Evolutionary conservation across 805 yeast species (phyloP).

Genomic region (Suhomyces vadensis): DNA sequence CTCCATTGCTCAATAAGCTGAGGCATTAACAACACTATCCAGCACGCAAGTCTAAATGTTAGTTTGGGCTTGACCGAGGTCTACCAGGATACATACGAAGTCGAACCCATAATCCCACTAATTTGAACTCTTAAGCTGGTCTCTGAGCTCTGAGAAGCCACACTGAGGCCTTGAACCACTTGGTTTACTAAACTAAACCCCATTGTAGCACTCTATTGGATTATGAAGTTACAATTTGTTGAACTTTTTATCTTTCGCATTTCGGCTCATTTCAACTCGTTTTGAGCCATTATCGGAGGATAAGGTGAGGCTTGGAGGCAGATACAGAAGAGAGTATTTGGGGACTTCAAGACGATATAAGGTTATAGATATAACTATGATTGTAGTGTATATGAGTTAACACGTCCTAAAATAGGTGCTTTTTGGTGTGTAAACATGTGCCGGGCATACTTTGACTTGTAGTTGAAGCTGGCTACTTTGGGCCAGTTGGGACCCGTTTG

Average conservation of each 20-base stretch:
- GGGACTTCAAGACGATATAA: no score
- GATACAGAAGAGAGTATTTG: no score
- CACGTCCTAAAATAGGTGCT: no score
- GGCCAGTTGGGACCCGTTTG: no score
- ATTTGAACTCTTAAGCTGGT: slow-evolving; percentile 39
- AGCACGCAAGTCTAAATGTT: slow-evolving; percentile 60
- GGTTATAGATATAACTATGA: no score
- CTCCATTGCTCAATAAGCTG: slow-evolving; percentile 83
- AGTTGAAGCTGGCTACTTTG: no score
- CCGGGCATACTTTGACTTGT: no score
- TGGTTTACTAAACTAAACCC: slow-evolving; percentile 5
- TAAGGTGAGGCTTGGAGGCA: no score
- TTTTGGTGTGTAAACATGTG: no score
- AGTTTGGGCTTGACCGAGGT: not conserved
- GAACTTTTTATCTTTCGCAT: slow-evolving; percentile 4
- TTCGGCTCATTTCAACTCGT: not conserved
- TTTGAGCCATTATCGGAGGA: no score
- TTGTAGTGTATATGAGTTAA: no score
- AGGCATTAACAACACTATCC: slow-evolving; percentile 75
- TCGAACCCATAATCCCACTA: slow-evolving; percentile 68
- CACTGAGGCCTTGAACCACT: not conserved
- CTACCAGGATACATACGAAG: slow-evolving; percentile 41
- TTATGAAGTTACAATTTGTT: not conserved
- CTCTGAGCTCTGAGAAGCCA: not conserved
- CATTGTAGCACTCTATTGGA: slow-evolving; percentile 6